Evolutionary conservation across 768 basidiomycete species (phyloP), one percentile per base, ranked within the genome.

Genomic region (Amanita pallidorosea): DNA sequence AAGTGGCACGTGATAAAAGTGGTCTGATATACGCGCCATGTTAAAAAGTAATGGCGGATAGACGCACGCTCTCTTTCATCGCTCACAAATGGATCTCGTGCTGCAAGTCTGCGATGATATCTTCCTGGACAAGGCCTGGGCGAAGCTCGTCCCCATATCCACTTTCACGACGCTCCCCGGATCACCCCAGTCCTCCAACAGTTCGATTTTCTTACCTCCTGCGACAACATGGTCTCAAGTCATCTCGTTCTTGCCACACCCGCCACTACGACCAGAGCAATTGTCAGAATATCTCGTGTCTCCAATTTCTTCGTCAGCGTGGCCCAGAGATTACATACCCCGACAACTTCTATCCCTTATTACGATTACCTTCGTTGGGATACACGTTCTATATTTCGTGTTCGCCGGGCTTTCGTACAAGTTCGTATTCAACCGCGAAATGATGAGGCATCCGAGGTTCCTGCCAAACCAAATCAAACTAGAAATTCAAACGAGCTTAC

Each of bases 371-470:
- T 66, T 88, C 48, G 57, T 90, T 52, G 93, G 93, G 54, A 88
- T 95, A 52, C 78, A 85, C 58, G 20, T 83, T 45, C 75, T 99
- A 43, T 99, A 99, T 67, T 93, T 96, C 67, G 47, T 85, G 22
- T 86, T 97, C 57, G 93, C 92, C n/a, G 70, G 76, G 38, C 65
- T 88, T 22, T 92, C 91, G 3, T 99, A 90, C 69, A 67, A 67
- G 40, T 83, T 75, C 67, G 80, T 98, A 51, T 99, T 97, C 78
- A 92, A 98, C 68, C 86, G 87, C 60, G 87, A 85, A 18, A 96
- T 87, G 91, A 94, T 88, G 85, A 74, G 77, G 29, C 96, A 99
- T 68, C 96, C 96, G 0, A 79, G 88, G 27, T 99, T 94, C 70
- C 72, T 96, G 41, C 85, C 88, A 61, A 80, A 93, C 61, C 96